phyloP scores from a whole-genome alignment of 2,329 filamentous ascomycete genomes.

The Neobulgaria alba region DNA sequence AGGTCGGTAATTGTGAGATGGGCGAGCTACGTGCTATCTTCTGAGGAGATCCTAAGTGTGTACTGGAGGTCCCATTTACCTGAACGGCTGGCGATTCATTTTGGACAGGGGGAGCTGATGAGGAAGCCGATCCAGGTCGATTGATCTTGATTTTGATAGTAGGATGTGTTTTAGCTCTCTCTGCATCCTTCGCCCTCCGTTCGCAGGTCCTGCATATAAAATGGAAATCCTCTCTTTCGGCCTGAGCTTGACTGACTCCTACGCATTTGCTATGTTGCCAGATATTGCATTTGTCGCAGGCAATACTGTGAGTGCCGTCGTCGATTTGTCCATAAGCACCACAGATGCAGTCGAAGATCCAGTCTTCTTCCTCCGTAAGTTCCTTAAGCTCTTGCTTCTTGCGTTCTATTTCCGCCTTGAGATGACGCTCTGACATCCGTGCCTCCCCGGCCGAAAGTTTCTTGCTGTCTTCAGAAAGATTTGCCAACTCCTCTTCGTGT shows the following conservation, averaged over 20 bases:
- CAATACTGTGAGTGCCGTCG: constrained; percentile 86
- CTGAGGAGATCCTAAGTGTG: not conserved
- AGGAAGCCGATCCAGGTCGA: constrained; percentile 39
- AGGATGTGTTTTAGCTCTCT: constrained; percentile 50
- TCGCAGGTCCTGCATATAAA: constrained; percentile 78
- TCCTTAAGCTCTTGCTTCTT: constrained; percentile 68
- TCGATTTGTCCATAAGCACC: constrained; percentile 88
- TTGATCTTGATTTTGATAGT: constrained; percentile 47
- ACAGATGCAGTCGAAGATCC: constrained; percentile 93
- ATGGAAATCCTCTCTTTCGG: constrained; percentile 77
- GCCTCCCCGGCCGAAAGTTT: constrained; percentile 45
- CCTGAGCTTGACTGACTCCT: constrained; percentile 67
- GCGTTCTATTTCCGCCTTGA: constrained; percentile 75
- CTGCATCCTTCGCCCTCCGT: constrained; percentile 54
- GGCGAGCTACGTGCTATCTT: not conserved
- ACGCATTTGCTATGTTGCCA: constrained; percentile 97
- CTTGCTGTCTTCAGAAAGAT: constrained; percentile 68
- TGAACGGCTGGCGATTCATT: constrained; percentile 13
- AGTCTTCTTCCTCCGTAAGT: constrained; percentile 63
- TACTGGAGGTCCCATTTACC: constrained; percentile 11
- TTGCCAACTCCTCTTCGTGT: constrained; percentile 75
- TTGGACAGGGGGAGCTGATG: constrained; percentile 26
- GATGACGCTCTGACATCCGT: constrained; percentile 67
- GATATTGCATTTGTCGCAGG: constrained; percentile 86
- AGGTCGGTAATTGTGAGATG: not conserved